Conservation (phyloP, 2,329 filamentous ascomycete genomes). For the Colletotrichum sidae region DNA sequence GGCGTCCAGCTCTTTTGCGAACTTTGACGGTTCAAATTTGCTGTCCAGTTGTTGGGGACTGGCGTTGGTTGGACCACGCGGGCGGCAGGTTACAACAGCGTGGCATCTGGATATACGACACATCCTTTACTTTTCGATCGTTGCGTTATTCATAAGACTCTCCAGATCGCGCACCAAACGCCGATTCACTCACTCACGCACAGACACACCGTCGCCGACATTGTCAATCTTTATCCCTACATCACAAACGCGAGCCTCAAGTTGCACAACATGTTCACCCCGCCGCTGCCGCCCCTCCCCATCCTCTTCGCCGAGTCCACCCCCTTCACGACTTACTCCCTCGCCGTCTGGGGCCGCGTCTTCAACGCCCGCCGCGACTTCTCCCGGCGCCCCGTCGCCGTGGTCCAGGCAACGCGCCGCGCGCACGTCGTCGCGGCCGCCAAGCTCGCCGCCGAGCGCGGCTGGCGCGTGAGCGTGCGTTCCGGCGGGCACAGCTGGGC, state of each 20-base stretch:
- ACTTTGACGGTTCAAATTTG: no score
- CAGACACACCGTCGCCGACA: no score
- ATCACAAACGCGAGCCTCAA: not conserved
- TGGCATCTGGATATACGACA: no score
- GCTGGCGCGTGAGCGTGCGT: conserved; percentile 56
- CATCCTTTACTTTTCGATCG: no score
- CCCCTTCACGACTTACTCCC: conserved; percentile 43
- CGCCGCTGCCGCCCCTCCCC: conserved; percentile 13
- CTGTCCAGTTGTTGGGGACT: no score
- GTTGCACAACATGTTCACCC: not conserved
- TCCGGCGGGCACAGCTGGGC: conserved; percentile 63
- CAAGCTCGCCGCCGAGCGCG: conserved; percentile 47
- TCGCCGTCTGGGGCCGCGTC: conserved; percentile 48
- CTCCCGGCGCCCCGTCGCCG: conserved; percentile 51
- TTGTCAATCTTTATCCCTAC: not conserved
- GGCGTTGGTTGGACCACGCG: no score
- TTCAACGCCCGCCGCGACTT: conserved; percentile 56
- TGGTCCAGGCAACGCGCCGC: conserved; percentile 52
- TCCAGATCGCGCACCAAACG: no score
- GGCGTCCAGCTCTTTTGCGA: no score
- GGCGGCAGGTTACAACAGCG: no score
- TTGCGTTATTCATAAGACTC: no score
- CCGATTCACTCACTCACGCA: no score
- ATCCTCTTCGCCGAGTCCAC: conserved; percentile 42
- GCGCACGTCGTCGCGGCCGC: conserved; percentile 53